phyloP scores from a whole-genome alignment of 352 stramenopile species.

The Phytophthora chlamydospora region DNA sequence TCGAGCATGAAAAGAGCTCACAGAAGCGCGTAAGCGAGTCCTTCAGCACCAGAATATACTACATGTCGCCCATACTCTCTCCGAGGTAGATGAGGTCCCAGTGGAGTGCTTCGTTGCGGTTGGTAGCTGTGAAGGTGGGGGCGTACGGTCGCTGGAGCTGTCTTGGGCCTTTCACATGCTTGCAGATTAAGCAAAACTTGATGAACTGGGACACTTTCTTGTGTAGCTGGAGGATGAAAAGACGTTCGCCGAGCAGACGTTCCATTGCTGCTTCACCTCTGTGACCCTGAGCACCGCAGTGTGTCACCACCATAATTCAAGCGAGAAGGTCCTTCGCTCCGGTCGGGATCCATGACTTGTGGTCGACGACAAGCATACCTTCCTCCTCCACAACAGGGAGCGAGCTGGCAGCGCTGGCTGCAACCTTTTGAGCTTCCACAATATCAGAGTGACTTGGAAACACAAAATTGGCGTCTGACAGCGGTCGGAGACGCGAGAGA shows the following conservation, averaged over 20 bases:
- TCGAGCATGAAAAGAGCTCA: slow-evolving; percentile 4
- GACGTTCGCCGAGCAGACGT: neutral
- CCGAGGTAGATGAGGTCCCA: slow-evolving; percentile 2
- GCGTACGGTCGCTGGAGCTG: slow-evolving; percentile 1
- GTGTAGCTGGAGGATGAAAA: slow-evolving; percentile 5
- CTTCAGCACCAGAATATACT: neutral
- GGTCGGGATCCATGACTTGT: slow-evolving; percentile 15
- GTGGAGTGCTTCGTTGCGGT: slow-evolving; percentile 7
- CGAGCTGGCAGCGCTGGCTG: neutral
- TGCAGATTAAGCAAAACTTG: no score
- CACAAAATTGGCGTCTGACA: slow-evolving; percentile 1
- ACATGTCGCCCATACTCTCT: neutral
- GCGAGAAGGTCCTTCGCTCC: slow-evolving; percentile 1
- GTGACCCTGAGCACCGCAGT: slow-evolving; percentile 9
- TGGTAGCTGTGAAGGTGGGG: neutral
- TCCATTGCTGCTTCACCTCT: slow-evolving; percentile 6
- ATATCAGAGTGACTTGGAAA: neutral
- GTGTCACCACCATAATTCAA: slow-evolving; percentile 5
- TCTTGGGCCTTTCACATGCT: neutral
- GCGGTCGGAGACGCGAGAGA: neutral
- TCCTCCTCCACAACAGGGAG: slow-evolving; percentile 6
- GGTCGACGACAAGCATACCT: slow-evolving; percentile 1
- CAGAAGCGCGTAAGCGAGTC: slow-evolving; percentile 10
- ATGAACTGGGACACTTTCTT: slow-evolving; percentile 5
- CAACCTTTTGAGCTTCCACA: neutral